These are phyloP conservation scores for Xylariaceae sp. DNA, from an alignment of 2,329 filamentous ascomycete species.

Conservation along the genomic window DNA sequence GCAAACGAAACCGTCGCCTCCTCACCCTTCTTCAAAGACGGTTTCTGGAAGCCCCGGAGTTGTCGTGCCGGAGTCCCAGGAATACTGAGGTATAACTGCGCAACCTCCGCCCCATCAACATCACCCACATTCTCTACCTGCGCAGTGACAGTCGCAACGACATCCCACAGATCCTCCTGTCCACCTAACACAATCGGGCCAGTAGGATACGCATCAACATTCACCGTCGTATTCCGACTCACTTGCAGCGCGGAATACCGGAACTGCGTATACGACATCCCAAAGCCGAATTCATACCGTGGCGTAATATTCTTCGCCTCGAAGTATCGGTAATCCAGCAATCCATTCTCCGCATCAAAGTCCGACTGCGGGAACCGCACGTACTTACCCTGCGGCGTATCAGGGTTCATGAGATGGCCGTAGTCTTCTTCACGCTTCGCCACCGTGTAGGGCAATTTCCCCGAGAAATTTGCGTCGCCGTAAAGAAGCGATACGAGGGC, in stretches of 20 bases:
- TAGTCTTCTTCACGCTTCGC: constrained; percentile 54
- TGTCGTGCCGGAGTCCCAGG: constrained; percentile 49
- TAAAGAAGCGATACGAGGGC: constrained; percentile 54
- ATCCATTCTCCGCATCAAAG: constrained; percentile 45
- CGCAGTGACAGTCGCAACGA: constrained; percentile 36
- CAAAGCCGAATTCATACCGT: constrained; percentile 53
- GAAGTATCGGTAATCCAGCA: constrained; percentile 52
- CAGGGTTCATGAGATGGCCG: constrained; percentile 38
- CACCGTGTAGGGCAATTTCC: constrained; percentile 57
- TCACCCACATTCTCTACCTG: constrained; percentile 40
- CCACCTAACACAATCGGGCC: constrained; percentile 41
- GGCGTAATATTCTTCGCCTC: constrained; percentile 44
- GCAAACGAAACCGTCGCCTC: constrained; percentile 44
- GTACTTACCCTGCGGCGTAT: constrained; percentile 45
- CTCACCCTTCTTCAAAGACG: constrained; percentile 42
- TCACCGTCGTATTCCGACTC: constrained; percentile 24
- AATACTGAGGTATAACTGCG: constrained; percentile 45
- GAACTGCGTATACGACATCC: constrained; percentile 53
- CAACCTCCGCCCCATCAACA: constrained; percentile 42
- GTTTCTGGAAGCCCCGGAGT: constrained; percentile 63
- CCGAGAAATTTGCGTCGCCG: constrained; percentile 51
- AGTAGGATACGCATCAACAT: constrained; percentile 35
- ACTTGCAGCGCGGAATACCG: constrained; percentile 41
- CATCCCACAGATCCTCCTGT: constrained; percentile 44
- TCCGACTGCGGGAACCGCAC: constrained; percentile 46